phyloP scores from a whole-genome alignment of 768 basidiomycete species.

The Suillus bovinus region DNA sequence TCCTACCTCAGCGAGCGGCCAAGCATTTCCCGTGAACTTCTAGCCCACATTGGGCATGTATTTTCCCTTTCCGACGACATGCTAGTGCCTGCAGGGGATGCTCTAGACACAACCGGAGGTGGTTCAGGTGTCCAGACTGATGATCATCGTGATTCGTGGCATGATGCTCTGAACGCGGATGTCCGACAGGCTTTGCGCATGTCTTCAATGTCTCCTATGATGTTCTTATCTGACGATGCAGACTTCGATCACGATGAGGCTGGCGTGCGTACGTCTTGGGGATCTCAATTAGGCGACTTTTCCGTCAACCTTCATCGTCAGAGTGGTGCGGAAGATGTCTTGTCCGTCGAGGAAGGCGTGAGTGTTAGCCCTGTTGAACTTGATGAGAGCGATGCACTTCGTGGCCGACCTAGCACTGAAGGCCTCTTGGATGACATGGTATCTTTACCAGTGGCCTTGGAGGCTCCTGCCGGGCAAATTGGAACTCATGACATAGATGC shows the following conservation, averaged over 20 bases:
- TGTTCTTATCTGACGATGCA: neutral
- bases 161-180: constrained; percentile 1
- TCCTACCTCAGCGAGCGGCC: neutral
- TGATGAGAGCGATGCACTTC: neutral
- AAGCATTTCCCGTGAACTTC: neutral
- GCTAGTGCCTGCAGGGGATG: neutral
- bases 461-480: neutral
- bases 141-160: neutral
- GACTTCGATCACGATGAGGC: neutral
- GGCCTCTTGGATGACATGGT: neutral
- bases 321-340: neutral
- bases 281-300: neutral
- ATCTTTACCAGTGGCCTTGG: neutral
- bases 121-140: neutral
- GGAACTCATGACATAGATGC: neutral
- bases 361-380: neutral
- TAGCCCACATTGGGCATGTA: constrained; percentile 6
- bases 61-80: constrained; percentile 6
- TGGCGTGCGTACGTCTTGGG: neutral
- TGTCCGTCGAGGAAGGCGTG: neutral
- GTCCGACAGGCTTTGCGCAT: constrained; percentile 7
- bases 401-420: neutral
- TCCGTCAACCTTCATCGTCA: neutral
- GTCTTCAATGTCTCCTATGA: neutral
- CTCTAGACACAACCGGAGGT: neutral